Base-by-base conservation (phyloP, 148 eudicot species). In the Selenicereus undatus region DNA sequence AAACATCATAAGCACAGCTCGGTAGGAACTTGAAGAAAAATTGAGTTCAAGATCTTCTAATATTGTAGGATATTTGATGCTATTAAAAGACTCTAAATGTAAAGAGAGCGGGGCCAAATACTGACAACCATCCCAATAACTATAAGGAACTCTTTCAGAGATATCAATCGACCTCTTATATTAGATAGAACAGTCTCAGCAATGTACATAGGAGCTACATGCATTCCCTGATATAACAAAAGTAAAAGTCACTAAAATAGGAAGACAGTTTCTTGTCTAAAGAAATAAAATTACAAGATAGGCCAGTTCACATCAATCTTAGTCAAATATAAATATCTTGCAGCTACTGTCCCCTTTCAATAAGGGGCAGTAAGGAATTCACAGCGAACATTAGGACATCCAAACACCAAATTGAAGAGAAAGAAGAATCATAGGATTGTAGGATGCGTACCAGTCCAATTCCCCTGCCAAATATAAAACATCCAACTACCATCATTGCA, bases 91-190 rank as follows among this genome's bases (percentile, higher is more conserved):
- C 70, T 50, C 71, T 51, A 30, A 75, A 75, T 43, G 80, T 45
- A 62, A 58, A 80, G 68, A 65, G 39, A 39, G 11, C 36, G 65
- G 58, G 71, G 69, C 17, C 11, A 62, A 82, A 74, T 70, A 93
- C 98, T 96, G 88, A 96, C 99, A 82, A 96, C 93, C 98, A 96
- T 93, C 89, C 99, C 99, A 77, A 92, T 85, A 70, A 96, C 98
- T 81, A 96, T 93, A 75, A 96, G 90, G 87, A 92, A 90, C 80
- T 96, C 99, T 86, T 96, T 96, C 64, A 96, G 90, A 65, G 99
- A 96, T 73, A 96, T 93, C 52, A 93, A 86, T 86, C 82, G 95
- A 64, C 99, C 99, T 79, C 99, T 90, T 78, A 92, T 90, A 86
- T 88, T 90, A 83, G 91, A 88, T 70, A 98, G 91, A 89, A 95